Percentiles rank a stretch among this genome's conserved stretches.
These are phyloP conservation scores for Cadophora luteo-olivacea DNA, from an alignment of 2,329 filamentous ascomycete genomes.

Conservation along the genomic window DNA sequence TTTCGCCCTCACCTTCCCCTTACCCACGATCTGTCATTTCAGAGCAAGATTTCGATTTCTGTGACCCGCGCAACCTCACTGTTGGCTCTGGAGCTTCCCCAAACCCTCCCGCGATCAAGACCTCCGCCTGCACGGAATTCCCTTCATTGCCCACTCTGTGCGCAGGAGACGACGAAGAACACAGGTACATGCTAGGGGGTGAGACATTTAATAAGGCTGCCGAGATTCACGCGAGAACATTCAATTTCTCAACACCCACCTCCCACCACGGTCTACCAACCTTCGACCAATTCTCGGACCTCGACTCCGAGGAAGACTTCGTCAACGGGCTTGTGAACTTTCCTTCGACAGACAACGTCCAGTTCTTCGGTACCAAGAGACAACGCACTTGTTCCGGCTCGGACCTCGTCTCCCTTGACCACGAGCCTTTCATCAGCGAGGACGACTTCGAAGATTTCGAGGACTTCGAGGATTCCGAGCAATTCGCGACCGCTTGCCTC, in stretches of 20 bases:
- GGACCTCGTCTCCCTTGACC: slow-evolving; percentile 70
- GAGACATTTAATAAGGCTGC: slow-evolving; percentile 58
- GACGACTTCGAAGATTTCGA: slow-evolving; percentile 80
- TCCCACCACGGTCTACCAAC: slow-evolving; percentile 67
- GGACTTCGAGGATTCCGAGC: slow-evolving; percentile 72
- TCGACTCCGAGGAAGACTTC: slow-evolving; percentile 92
- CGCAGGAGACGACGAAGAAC: slow-evolving; percentile 68
- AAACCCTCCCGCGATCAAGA: slow-evolving; percentile 47
- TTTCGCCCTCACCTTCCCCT: slow-evolving; percentile 86
- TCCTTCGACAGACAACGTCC: slow-evolving; percentile 61
- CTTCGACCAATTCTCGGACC: slow-evolving; percentile 87
- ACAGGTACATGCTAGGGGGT: slow-evolving; percentile 52
- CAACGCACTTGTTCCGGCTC: slow-evolving; percentile 72
- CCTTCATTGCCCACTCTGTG: slow-evolving; percentile 67
- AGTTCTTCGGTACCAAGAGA: slow-evolving; percentile 70
- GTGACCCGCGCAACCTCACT: slow-evolving; percentile 88
- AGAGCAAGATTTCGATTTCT: slow-evolving; percentile 80
- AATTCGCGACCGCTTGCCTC: slow-evolving; percentile 65
- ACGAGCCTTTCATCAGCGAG: slow-evolving; percentile 79
- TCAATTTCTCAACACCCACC: slow-evolving; percentile 57
- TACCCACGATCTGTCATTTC: slow-evolving; percentile 72
- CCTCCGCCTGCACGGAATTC: slow-evolving; percentile 62
- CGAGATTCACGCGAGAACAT: slow-evolving; percentile 51
- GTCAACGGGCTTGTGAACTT: slow-evolving; percentile 77
- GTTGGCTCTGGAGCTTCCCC: slow-evolving; percentile 60